phyloP scores from a whole-genome alignment of 257 asterid genomes.

The Salvia splendens region DNA sequence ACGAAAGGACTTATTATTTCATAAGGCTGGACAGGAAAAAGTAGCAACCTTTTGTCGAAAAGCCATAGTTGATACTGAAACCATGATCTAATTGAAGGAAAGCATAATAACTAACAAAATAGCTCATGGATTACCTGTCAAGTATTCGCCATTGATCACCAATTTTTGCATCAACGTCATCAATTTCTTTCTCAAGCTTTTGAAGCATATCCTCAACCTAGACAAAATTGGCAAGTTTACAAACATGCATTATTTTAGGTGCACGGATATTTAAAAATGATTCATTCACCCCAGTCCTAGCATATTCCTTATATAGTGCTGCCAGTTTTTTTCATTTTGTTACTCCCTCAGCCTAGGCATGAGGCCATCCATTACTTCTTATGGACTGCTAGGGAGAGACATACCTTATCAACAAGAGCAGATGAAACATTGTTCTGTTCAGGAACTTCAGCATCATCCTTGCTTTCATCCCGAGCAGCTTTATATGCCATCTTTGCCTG shows the following conservation, averaged over 20 bases:
- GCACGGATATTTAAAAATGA: constrained; percentile 11
- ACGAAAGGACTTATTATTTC: background rate
- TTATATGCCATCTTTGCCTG: constrained; percentile 81
- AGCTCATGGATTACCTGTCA: constrained; percentile 56
- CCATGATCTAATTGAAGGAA: constrained; percentile 2
- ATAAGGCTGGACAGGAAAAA: constrained; percentile 12
- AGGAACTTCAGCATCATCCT: constrained; percentile 58
- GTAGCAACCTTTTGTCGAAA: background rate
- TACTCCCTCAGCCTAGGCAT: background rate
- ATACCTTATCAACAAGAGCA: constrained; percentile 81
- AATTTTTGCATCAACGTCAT: constrained; percentile 86
- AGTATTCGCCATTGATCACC: constrained; percentile 92
- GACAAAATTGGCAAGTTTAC: constrained; percentile 35
- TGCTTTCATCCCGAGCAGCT: constrained; percentile 76
- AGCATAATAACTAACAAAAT: constrained; percentile 15
- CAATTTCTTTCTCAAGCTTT: constrained; percentile 88
- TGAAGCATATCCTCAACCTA: constrained; percentile 95
- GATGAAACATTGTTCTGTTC: constrained; percentile 64
- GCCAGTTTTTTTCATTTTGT: background rate
- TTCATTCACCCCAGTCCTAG: constrained; percentile 5
- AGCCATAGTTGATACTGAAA: background rate
- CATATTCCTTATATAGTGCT: constrained; percentile 1
- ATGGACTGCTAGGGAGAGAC: constrained; percentile 10
- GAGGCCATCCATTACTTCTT: constrained; percentile 4
- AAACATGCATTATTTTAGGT: constrained; percentile 15